phyloP scores from a whole-genome alignment of 148 eudicot species.

The Diospyros kaki region DNA sequence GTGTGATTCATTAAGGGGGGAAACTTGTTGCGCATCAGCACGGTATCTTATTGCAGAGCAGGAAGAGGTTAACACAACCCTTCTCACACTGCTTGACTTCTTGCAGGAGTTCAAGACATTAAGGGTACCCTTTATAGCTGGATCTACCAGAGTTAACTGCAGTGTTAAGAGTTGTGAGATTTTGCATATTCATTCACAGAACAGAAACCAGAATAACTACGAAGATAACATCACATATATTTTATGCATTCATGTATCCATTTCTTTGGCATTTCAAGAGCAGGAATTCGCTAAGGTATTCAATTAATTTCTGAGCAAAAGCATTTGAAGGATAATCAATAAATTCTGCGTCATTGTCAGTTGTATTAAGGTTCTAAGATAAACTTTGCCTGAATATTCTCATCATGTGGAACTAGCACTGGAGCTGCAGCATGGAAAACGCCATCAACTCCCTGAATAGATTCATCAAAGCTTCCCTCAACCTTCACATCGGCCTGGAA shows the following conservation, averaged over 20 bases:
- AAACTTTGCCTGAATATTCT: slow-evolving; percentile 60
- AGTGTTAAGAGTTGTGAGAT: slow-evolving; percentile 8
- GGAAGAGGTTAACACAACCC: slow-evolving; percentile 89
- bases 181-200: neutral
- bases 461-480: slow-evolving; percentile 84
- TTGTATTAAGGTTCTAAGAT: neutral
- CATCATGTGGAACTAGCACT: slow-evolving; percentile 57
- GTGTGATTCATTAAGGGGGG: slow-evolving; percentile 83
- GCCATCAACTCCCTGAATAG: slow-evolving; percentile 74
- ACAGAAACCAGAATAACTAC: neutral
- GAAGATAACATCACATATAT: no score
- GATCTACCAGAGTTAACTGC: slow-evolving; percentile 73
- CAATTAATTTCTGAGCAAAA: neutral
- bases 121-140: slow-evolving; percentile 72
- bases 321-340: neutral
- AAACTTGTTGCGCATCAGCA: slow-evolving; percentile 40
- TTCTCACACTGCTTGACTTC: slow-evolving; percentile 54
- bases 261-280: no score
- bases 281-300: no score
- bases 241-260: no score
- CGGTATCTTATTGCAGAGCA: slow-evolving; percentile 87
- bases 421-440: slow-evolving; percentile 95
- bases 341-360: neutral
- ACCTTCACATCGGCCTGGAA: slow-evolving; percentile 76
- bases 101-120: slow-evolving; percentile 81